Evolutionary conservation across 139 green algal species (phyloP), one percentile per base, ranked within the genome.

Genomic region (Picochlorum costavermella): DNA sequence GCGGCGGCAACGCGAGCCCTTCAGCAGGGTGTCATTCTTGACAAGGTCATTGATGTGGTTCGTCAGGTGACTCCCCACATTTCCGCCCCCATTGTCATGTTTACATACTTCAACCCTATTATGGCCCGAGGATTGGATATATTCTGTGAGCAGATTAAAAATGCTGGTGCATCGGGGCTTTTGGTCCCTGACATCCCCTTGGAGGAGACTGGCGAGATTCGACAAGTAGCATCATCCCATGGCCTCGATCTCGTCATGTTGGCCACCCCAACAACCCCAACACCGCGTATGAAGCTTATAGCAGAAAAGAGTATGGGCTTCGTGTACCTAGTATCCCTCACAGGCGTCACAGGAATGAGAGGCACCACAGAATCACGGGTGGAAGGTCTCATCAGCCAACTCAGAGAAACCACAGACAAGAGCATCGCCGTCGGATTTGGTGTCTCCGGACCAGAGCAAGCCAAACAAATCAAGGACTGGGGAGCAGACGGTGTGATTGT

Each of bases 31-130:
- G 86, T 81, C 28, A 95, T 86, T 0, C 71, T 98, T 13, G 76
- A 86, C 37, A 69, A 79, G 44, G 85, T 95, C 4, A 69, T 96
- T n/a, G 77, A 68, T 16, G 83, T 95, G 68, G 63, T 95, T 6
- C 46, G 36, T 1, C 45, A 73, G 16, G 77, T 85, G 4, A 75
- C 71, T 4, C 68, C 85, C 1, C 62, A 26, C 6, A 77, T 98
- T 51, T 82, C 62, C 23, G 88, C 92, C 12, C 91, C 92, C 8
- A 65, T 98, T 2, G 83, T 99, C 11, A 74, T 98, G 44, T 99
- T 99, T 77, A 96, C 89, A 1, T 99, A 99, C 74, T 98, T 84
- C 83, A 99, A 99, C 73, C 94, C 94, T 43, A 98, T 98, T 78
- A 90, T 97, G 77, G 77, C 83, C 1, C 71, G 84, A 2, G 89